Percentiles rank a stretch among this genome's conserved stretches.
Evolutionary conservation across 805 yeast genomes (phyloP).

Genomic region (Saccharomyces paradoxus): DNA sequence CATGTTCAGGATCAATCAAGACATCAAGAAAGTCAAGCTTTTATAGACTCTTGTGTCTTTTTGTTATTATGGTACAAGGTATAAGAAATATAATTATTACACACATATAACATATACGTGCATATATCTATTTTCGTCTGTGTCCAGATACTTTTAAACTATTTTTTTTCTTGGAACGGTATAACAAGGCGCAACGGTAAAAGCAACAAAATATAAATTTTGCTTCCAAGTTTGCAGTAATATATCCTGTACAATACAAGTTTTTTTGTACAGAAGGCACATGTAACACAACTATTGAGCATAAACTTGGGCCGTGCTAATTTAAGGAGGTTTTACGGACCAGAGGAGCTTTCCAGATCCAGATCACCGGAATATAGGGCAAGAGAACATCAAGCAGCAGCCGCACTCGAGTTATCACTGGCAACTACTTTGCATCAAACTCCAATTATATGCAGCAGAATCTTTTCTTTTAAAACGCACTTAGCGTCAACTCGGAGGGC

Average conservation of each 20-base stretch:
- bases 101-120: not conserved
- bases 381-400: not conserved
- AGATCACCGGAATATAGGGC: not conserved
- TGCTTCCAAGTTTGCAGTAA: no score
- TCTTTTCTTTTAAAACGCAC: not conserved
- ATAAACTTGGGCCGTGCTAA: no score
- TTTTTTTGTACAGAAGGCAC: no score
- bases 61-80: not conserved
- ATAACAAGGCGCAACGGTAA: no score
- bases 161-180: no score
- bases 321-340: not conserved
- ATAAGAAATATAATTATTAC: not conserved
- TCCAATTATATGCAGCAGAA: not conserved
- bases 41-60: constrained; percentile 9
- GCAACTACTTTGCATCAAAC: not conserved
- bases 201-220: no score
- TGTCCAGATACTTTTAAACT: no score
- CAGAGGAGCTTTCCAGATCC: not conserved
- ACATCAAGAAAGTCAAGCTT: constrained; percentile 29
- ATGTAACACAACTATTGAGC: no score
- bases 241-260: no score
- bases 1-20: constrained; percentile 30
- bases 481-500: not conserved
- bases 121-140: not conserved
- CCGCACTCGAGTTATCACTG: not conserved